Evolutionary conservation across 805 yeast species (phyloP), one percentile per base, ranked within the genome.

Genomic region (Metschnikowia kunwiensis): DNA sequence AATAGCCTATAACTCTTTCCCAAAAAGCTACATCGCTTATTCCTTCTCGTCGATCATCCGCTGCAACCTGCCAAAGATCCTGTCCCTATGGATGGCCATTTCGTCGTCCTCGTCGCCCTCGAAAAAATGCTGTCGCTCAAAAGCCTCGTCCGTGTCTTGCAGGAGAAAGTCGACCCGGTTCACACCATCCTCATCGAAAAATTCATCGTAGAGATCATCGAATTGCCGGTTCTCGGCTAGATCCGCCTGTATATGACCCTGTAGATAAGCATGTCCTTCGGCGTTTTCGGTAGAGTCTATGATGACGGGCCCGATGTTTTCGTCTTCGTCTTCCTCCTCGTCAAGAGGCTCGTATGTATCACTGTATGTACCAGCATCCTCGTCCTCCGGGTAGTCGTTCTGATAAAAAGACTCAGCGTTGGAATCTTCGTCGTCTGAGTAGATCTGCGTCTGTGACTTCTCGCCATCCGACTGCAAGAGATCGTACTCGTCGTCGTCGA

Each of bases 311-410:
- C 38, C 38, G 11, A 33, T 15, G 27, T 38, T 32, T 11, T 39
- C 44, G 20, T 51, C 50, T 29, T 49, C 53, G 5, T 48, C 55
- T 6, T 40, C 44, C 15, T 46, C 49, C 17, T 41, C 46, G 25
- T 22, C 29, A 13, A 17, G 19, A 6, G 36, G 22, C 20, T 43
- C 43, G 28, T 45, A 45, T 3, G 50, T 43, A 9, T 47, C 52
- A 29, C 49, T 47, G 26, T 31, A 40, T 1, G 41, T 44, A 5
- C 49, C 54, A 7, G 78, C 87, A 50, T 85, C 91, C 45, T 87
- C 96, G 53, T 89, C 96, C 30, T 87, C 95, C 0, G 97, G 97
- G 53, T 91, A 91, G 53, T 91, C 97, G 59, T 93, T 91, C 50
- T 79, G 78, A 56, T 91, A 91, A 53, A 80, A 89, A 37, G 85